phyloP scores from a whole-genome alignment of 805 yeast species.

The Blastobotrys chiropterorum region DNA sequence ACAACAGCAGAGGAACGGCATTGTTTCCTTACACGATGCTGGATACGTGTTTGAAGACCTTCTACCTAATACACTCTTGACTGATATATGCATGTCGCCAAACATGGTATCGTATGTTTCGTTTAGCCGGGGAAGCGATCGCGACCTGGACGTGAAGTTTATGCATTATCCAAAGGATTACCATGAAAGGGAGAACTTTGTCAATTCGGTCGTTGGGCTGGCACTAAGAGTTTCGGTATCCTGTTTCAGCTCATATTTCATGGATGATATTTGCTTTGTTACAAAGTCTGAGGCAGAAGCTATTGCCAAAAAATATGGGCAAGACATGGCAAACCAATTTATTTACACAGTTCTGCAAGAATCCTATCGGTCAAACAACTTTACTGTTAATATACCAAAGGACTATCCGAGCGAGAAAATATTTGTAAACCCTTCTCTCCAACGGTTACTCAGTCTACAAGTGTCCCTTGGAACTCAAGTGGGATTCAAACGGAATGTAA shows the following conservation, averaged over 20 bases:
- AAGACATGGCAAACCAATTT: conserved; percentile 28
- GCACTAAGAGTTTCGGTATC: conserved; percentile 65
- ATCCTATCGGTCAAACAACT: conserved; percentile 67
- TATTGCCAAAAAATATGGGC: conserved; percentile 3
- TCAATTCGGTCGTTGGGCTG: conserved; percentile 43
- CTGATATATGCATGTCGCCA: conserved; percentile 29
- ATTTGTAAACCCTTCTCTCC: conserved; percentile 71
- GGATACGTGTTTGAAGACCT: conserved; percentile 4
- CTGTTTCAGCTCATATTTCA: conserved; percentile 57
- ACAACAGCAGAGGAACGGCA: conserved; percentile 13
- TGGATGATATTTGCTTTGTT: conserved; percentile 64
- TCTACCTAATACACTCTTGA: not conserved
- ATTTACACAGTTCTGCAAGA: conserved; percentile 49
- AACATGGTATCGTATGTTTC: conserved; percentile 27
- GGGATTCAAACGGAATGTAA: conserved; percentile 41
- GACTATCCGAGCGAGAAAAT: conserved; percentile 68
- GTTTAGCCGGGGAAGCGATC: conserved; percentile 5
- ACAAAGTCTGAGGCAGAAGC: conserved; percentile 41
- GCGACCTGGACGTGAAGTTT: conserved; percentile 15
- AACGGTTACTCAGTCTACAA: conserved; percentile 64
- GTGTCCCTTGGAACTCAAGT: conserved; percentile 50
- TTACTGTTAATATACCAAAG: conserved; percentile 60
- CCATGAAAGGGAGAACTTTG: conserved; percentile 6
- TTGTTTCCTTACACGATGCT: conserved; percentile 18
- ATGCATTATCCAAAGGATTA: conserved; percentile 1